Conservation (phyloP, 2,329 filamentous ascomycete species). For the Aureobasidium namibiae region DNA sequence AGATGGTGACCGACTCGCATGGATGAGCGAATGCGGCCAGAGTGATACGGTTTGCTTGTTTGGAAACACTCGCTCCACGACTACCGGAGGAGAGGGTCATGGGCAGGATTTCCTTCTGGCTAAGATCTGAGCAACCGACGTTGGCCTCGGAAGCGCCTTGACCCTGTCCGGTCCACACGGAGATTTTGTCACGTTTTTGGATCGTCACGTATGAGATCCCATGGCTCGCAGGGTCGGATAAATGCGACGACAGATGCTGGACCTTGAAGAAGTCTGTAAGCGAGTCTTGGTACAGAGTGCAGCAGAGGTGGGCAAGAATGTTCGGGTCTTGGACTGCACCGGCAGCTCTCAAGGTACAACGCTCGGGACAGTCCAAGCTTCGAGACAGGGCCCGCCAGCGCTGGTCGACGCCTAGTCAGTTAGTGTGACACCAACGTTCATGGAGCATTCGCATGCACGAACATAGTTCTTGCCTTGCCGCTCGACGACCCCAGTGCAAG, state of each 20-base stretch:
- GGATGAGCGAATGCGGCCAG: neutral
- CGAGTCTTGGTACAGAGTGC: neutral
- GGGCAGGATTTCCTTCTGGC: conserved; percentile 1
- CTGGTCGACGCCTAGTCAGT: conserved; percentile 2
- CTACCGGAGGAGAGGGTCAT: conserved; percentile 5
- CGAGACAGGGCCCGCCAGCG: conserved; percentile 7
- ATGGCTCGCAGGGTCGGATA: neutral
- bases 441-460: conserved; percentile 12
- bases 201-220: neutral
- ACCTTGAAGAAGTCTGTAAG: conserved; percentile 2
- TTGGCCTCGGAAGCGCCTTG: conserved; percentile 5
- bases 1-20: neutral
- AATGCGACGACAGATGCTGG: neutral
- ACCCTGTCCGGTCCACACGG: neutral
- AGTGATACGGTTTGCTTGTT: neutral
- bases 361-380: conserved; percentile 2
- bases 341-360: neutral
- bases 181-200: too few relatives aligned
- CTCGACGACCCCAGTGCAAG: conserved; percentile 6
- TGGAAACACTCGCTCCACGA: conserved; percentile 5
- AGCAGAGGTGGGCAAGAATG: neutral
- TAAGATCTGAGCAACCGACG: conserved; percentile 5
- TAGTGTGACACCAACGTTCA: conserved; percentile 13
- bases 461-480: conserved; percentile 9
- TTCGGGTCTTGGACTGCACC: neutral